Evolutionary conservation across 352 stramenopile genomes (phyloP), one percentile per base, ranked within the genome.

Genomic region (Globisporangium camurandrum): DNA sequence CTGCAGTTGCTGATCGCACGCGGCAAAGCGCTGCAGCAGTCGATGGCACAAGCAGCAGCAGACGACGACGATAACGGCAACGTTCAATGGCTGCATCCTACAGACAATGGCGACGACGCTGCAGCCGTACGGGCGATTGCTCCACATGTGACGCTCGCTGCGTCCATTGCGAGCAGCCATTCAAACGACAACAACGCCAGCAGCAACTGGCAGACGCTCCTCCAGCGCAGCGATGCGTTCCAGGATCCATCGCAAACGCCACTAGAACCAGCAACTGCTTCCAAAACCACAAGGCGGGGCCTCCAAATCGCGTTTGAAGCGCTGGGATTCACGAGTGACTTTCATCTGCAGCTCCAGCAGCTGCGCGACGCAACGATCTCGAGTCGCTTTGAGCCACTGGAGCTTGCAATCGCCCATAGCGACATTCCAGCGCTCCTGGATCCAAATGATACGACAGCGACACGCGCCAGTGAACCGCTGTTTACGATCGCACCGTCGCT

Each of bases 401-500:
- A 82, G 26, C 63, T 86, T n/a, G 45, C 53, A 0, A 65, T 84
- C 20, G 64, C 60, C 0, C 67, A 82, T 34, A 60, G 59, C 40
- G 49, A 80, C 24, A 49, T 71, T 19, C 7, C 41, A 4, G 36
- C 51, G 17, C 16, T 62, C 4, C 47, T 66, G 42, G 16, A 41
- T 20, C 7, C 55, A 11, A 16, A 20, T 9, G 12, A 19, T 23
- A 22, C 16, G 17, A 24, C n/a, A 7, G 11, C 4, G 10, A 23
- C 23, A 12, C 5, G 8, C 7, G 11, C 16, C 24, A 4, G 11
- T 9, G 30, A 47, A 7, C 37, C 54, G 12, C 62, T 68, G 11
- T 81, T 81, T 51, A 57, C 62, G 12, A 64, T 84, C 27, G 68
- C 62, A 10, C 77, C 69, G 4, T 79, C 72, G 16, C 43, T 84